phyloP scores from a whole-genome alignment of 2,329 filamentous ascomycete species.

The Colletotrichum falcatum region DNA sequence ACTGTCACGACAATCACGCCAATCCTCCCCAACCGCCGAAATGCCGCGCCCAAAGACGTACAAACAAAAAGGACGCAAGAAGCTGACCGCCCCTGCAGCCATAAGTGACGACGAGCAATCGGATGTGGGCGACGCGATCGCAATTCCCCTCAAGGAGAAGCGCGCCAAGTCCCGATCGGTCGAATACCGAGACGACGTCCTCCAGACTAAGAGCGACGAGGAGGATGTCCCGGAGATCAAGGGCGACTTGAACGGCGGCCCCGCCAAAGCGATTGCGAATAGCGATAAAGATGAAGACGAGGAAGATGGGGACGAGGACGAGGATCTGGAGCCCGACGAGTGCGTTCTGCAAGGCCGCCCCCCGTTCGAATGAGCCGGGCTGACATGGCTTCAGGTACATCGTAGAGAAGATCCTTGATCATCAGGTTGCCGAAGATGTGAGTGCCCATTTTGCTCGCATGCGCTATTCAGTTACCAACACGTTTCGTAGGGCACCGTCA shows the following conservation, averaged over 20 bases:
- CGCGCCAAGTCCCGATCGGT: slow-evolving; percentile 33
- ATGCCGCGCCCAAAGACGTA: slow-evolving; percentile 16
- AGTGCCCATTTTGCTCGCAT: slow-evolving; percentile 40
- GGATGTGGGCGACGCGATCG: slow-evolving; percentile 43
- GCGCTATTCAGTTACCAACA: slow-evolving; percentile 15
- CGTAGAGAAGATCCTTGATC: slow-evolving; percentile 78
- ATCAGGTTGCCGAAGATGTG: slow-evolving; percentile 70
- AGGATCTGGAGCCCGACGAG: slow-evolving; percentile 52
- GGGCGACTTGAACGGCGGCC: slow-evolving; percentile 33
- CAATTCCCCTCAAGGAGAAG: slow-evolving; percentile 18
- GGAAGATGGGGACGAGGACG: slow-evolving; percentile 56
- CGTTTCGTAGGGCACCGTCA: slow-evolving; percentile 58
- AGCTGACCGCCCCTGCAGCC: slow-evolving; percentile 45
- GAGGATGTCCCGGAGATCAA: slow-evolving; percentile 11
- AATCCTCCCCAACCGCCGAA: neutral
- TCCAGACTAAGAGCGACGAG: slow-evolving; percentile 27
- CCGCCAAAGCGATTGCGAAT: slow-evolving; percentile 39
- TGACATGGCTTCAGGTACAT: slow-evolving; percentile 66
- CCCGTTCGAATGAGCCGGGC: neutral
- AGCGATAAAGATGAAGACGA: slow-evolving; percentile 51
- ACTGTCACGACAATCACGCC: slow-evolving; percentile 12
- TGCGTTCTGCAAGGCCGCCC: slow-evolving; percentile 22
- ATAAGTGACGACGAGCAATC: slow-evolving; percentile 53
- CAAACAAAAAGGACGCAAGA: neutral
- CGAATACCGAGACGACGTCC: slow-evolving; percentile 23